Evolutionary conservation across 108 stramenopile species (phyloP).

Genomic region (Cyclotella kingstonii): DNA sequence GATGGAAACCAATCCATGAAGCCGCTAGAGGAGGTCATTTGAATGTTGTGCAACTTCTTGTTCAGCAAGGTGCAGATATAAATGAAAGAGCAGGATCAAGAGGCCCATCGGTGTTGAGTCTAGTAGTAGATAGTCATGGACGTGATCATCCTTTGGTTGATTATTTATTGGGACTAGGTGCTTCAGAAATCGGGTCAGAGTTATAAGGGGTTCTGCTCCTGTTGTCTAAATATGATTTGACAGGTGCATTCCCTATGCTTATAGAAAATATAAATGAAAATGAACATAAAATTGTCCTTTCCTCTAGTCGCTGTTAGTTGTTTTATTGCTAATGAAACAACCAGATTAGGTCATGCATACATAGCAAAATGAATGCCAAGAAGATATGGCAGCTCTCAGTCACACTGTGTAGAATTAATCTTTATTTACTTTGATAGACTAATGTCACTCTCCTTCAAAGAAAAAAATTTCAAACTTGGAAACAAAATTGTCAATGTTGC

Average conservation of each 20-base stretch:
- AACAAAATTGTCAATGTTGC: too few relatives aligned
- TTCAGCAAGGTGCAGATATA: slow-evolving; percentile 35
- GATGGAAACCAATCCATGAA: slow-evolving; percentile 51
- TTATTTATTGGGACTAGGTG: slow-evolving; percentile 46
- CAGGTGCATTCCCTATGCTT: too few relatives aligned
- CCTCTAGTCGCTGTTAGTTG: too few relatives aligned
- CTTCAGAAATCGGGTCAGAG: slow-evolving; percentile 48
- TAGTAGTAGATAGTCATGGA: slow-evolving; percentile 37
- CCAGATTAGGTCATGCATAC: too few relatives aligned
- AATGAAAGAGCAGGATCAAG: slow-evolving; percentile 27
- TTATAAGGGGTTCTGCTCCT: slow-evolving; percentile 1
- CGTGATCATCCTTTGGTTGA: slow-evolving; percentile 36
- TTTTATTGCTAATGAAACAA: too few relatives aligned
- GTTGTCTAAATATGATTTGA: background rate
- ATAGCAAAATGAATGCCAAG: too few relatives aligned
- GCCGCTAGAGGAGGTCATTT: slow-evolving; percentile 45
- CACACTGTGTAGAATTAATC: too few relatives aligned
- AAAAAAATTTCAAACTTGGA: too few relatives aligned
- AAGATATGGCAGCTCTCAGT: too few relatives aligned
- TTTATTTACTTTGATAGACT: too few relatives aligned
- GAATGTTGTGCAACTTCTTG: slow-evolving; percentile 28
- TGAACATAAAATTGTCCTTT: too few relatives aligned
- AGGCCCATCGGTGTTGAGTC: slow-evolving; percentile 22
- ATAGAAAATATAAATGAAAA: background rate
- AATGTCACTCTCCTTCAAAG: too few relatives aligned